phyloP scores from a whole-genome alignment of 1,284 basidiomycete species.

The Phellopilus nigrolimitatus region DNA sequence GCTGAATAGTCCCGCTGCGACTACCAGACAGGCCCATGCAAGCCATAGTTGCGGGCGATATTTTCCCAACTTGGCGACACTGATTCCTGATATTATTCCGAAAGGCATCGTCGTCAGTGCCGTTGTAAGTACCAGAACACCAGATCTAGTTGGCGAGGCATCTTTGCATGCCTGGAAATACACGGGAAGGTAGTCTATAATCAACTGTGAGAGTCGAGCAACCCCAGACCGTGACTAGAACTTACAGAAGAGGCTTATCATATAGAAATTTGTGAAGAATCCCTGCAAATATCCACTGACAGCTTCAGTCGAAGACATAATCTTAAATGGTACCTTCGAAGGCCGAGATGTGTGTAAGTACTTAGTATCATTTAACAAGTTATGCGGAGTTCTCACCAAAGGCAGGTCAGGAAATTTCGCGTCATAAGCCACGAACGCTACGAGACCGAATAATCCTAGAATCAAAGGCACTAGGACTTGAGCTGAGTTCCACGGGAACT shows the following conservation, averaged over 20 bases:
- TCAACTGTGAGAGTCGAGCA: neutral
- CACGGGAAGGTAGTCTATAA: constrained; percentile 31
- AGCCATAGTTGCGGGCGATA: constrained; percentile 36
- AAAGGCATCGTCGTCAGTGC: constrained; percentile 29
- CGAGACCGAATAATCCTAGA: constrained; percentile 25
- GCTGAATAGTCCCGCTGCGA: constrained; percentile 35
- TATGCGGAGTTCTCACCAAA: constrained; percentile 20
- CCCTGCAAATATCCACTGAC: constrained; percentile 29
- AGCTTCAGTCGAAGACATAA: constrained; percentile 25
- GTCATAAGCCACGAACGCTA: constrained; percentile 26
- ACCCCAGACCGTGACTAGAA: neutral
- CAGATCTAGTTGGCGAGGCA: constrained; percentile 37
- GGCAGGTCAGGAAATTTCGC: constrained; percentile 23
- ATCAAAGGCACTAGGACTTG: constrained; percentile 26
- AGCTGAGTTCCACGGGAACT: constrained; percentile 26
- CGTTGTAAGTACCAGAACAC: constrained; percentile 37
- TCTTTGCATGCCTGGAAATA: constrained; percentile 46
- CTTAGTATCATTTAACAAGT: constrained; percentile 13
- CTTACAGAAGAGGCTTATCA: constrained; percentile 22
- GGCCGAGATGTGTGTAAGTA: constrained; percentile 23
- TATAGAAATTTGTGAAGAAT: constrained; percentile 20
- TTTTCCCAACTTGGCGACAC: constrained; percentile 27
- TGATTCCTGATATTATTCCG: constrained; percentile 28
- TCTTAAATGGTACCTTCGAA: constrained; percentile 23
- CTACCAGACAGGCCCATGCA: constrained; percentile 35